Evolutionary conservation across 2,329 filamentous ascomycete genomes (phyloP), one percentile per base, ranked within the genome.

Genomic region (Grosmannia clavigera): DNA sequence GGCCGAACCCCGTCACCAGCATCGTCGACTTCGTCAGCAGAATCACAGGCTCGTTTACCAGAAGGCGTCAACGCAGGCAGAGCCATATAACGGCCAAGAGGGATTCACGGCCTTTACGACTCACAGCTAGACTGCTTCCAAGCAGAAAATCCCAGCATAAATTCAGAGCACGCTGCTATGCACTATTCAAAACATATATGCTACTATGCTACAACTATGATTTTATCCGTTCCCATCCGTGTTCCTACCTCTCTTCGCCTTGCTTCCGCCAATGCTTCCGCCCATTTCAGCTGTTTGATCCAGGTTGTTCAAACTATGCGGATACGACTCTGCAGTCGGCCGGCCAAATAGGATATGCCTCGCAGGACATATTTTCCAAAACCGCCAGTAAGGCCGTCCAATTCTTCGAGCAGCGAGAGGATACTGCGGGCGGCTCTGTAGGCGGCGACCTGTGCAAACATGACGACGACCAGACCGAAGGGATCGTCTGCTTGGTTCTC

Each of bases 141-240:
- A 6, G 19, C 19, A 40, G 14, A 46, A 43, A 16, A 43, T 19
- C 19, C 40, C 40, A 43, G 12, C 40, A 43, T 16, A 43, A 14
- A 43, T 43, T 43, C 3, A 43, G 19, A 16, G 40, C 40, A 43
- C 12, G 12, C 12, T 19, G 40, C 40, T 14, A 43, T 43, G 40
- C 40, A 43, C 33, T 2, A 35, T 35, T 2, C 33, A 35, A 35
- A 35, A 35, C 2, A 9, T 35, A 35, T 35, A 35, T 35, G 9
- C 29, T 31, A 31, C 29, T 7, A 31, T 31, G 7, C 2, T 35
- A 35, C 33, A 35, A 68, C 66, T 68, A 78, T 81, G 6, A 64
- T 7, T 81, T 77, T 12, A 22, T 75, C 73, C n/a, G 65, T 70
- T 35, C 33, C 33, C 33, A 35, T 35, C 43, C 19, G 14, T 46